Base-by-base conservation (phyloP, 352 stramenopile genomes). In the Pythium aristosporum region DNA sequence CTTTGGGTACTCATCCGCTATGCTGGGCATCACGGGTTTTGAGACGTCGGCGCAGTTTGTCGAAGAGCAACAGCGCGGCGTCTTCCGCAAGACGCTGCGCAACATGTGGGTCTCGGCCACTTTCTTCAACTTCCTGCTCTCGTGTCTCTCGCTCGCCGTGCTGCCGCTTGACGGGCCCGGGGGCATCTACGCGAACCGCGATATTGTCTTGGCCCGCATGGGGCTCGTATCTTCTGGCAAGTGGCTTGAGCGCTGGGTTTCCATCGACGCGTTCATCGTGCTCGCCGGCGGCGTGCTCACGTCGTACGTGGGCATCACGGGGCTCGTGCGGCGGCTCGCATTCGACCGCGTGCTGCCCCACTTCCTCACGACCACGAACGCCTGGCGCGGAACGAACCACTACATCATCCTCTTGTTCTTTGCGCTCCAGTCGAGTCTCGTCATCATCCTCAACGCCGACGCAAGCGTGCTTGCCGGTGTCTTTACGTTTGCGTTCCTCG, bases 401-500 rank as follows among this genome's bases (percentile, higher is more conserved):
- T 97, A 86, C 71, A 97, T 97, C 54, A 96, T 97, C 63, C 76
- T 97, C 42, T 76, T 85, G 18, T 98, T 96, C 74, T 97, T 97
- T 55, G 47, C 92, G 28, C 78, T 97, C 36, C 76, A 82, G 12
- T 92, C 92, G 18, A 96, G 87, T 47, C 77, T 97, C 60, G 89
- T 97, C 62, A 48, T 97, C 32, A 88, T 97, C 46, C 79, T 98
- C 51, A 75, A 97, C 49, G 91, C 90, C 32, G 87, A 98, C 70
- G 93, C 96, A 11, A 91, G 82, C 65, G 96, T 89, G 34, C 80
- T 98, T 13, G 93, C 86, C 49, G 92, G 93, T 23, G 94, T 98
- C 21, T 98, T 98, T 79, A 98, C 89, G 49, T 97, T 97, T 72
- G 89, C 93, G n/a, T 98, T 98, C 76, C 71, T 98, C 28, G 88